These are phyloP conservation scores for Ustilago hordei DNA, from an alignment of 1,284 basidiomycete genomes.

Conservation along the genomic window DNA sequence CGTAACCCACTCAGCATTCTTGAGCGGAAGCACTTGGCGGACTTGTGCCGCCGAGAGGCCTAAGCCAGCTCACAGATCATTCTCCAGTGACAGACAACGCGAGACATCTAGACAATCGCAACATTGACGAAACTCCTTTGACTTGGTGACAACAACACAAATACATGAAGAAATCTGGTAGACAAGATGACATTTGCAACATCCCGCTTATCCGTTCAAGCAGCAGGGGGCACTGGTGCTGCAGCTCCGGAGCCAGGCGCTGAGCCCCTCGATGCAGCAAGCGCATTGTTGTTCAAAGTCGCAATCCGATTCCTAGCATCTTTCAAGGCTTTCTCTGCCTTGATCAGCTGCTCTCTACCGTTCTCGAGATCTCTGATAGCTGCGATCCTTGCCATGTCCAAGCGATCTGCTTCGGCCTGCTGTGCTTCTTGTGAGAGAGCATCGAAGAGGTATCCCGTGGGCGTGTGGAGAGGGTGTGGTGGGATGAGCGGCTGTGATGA, in stretches of 20 bases:
- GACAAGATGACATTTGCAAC: not conserved
- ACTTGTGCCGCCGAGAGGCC: too few relatives aligned
- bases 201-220: not conserved
- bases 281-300: conserved; percentile 20
- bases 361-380: conserved; percentile 72
- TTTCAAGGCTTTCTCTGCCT: conserved; percentile 64
- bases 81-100: too few relatives aligned
- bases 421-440: conserved; percentile 84
- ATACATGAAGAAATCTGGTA: not conserved
- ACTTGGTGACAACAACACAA: not conserved
- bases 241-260: not conserved
- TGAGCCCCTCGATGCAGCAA: not conserved
- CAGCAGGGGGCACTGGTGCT: conserved; percentile 1
- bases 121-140: too few relatives aligned
- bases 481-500: conserved; percentile 20
- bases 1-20: too few relatives aligned
- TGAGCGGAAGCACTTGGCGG: too few relatives aligned
- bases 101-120: too few relatives aligned
- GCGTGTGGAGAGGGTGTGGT: conserved; percentile 64
- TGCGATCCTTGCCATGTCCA: conserved; percentile 81
- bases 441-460: conserved; percentile 62
- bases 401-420: conserved; percentile 80
- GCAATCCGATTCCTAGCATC: conserved; percentile 41
- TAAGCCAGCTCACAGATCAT: too few relatives aligned
- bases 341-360: conserved; percentile 65